Evolutionary conservation across 2,329 filamentous ascomycete species (phyloP).

Genomic region (Epichloe gansuensis): DNA sequence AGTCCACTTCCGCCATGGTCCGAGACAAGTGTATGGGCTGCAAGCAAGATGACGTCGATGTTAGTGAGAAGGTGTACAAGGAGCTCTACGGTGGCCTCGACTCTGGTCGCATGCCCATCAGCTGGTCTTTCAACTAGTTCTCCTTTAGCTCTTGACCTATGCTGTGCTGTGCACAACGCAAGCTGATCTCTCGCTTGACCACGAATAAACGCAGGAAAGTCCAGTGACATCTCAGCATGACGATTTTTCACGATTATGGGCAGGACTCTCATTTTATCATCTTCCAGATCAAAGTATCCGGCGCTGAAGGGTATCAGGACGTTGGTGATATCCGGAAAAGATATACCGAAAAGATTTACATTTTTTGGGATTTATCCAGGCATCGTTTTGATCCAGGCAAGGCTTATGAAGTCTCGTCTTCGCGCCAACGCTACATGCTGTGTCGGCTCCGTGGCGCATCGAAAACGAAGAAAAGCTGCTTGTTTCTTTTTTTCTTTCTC

Average conservation of each 20-base stretch:
- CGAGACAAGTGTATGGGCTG: constrained; percentile 71
- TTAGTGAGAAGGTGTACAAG: constrained; percentile 44
- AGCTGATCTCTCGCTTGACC: background rate
- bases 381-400: too few species aligned
- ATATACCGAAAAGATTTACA: background rate
- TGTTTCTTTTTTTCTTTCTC: background rate
- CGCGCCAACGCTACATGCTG: background rate
- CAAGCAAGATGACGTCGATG: constrained; percentile 41
- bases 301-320: background rate
- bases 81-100: constrained; percentile 36
- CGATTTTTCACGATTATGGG: constrained; percentile 3
- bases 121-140: constrained; percentile 35
- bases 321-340: background rate
- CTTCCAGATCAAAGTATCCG: background rate
- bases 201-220: background rate
- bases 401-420: background rate
- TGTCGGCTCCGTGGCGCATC: background rate
- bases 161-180: constrained; percentile 8
- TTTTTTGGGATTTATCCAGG: background rate
- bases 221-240: background rate
- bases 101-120: constrained; percentile 28
- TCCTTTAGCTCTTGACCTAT: background rate
- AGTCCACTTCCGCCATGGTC: constrained; percentile 44
- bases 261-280: background rate
- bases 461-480: background rate